Evolutionary conservation across 1,139 yeast species (phyloP).

Genomic region (Geotrichum reessii): DNA sequence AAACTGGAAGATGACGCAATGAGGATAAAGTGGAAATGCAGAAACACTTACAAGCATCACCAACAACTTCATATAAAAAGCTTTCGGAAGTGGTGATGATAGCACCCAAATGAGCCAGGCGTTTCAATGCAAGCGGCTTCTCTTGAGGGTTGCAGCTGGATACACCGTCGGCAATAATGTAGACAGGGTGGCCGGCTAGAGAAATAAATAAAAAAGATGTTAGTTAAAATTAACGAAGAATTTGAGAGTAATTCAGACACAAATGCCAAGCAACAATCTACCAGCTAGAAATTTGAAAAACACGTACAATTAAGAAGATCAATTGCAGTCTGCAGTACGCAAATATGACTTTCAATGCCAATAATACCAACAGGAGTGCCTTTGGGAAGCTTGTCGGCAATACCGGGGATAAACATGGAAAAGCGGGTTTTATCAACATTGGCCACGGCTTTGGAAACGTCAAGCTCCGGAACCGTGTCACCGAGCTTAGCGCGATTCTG

Average conservation of each 20-base stretch:
- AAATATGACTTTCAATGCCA: constrained; percentile 31
- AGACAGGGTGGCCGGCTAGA: constrained; percentile 27
- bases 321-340: constrained; percentile 29
- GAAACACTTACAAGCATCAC: constrained; percentile 31
- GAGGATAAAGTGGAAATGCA: neutral
- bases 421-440: constrained; percentile 30
- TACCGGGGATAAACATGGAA: constrained; percentile 28
- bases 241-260: neutral
- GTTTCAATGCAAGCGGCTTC: constrained; percentile 27
- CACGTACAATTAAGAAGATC: constrained; percentile 24
- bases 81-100: constrained; percentile 34
- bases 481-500: constrained; percentile 28
- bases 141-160: constrained; percentile 27
- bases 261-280: neutral
- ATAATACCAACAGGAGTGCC: constrained; percentile 27
- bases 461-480: constrained; percentile 27
- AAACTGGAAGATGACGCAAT: neutral
- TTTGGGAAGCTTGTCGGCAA: constrained; percentile 21
- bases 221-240: neutral
- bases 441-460: constrained; percentile 23
- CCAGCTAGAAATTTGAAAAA: neutral
- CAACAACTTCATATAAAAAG: constrained; percentile 40
- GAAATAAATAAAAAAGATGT: neutral
- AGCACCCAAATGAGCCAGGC: constrained; percentile 27
- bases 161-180: constrained; percentile 29